These are phyloP conservation scores for Leccinellum rugosiceps DNA, from an alignment of 768 basidiomycete genomes.

Conservation along the genomic window DNA sequence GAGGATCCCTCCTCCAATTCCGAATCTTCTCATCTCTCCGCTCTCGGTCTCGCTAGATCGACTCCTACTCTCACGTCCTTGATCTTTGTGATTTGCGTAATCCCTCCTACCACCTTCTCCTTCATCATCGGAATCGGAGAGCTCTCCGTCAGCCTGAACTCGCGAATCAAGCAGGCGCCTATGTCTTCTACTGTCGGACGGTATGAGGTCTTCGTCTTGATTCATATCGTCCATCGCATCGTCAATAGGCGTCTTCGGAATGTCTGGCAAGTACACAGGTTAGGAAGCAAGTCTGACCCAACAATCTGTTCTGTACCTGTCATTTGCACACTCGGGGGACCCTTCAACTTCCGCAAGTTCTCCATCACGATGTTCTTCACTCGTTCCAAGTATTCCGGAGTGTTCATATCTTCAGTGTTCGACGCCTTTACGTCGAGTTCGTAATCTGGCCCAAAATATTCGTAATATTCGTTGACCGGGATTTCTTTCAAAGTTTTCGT, in stretches of 20 bases:
- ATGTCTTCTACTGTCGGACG: conserved; percentile 73
- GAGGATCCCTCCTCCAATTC: conserved; percentile 70
- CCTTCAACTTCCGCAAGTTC: conserved; percentile 79
- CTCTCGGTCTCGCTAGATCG: conserved; percentile 42
- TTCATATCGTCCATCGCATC: conserved; percentile 77
- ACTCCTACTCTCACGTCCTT: conserved; percentile 42
- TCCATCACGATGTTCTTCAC: conserved; percentile 91
- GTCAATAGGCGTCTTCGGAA: conserved; percentile 83
- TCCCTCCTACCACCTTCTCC: conserved; percentile 83
- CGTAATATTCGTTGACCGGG: conserved; percentile 98
- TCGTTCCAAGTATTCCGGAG: conserved; percentile 87
- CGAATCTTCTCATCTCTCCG: conserved; percentile 51
- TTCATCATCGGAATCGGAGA: conserved; percentile 98
- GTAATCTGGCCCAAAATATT: conserved; percentile 98
- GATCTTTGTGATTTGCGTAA: conserved; percentile 55
- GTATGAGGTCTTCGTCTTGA: conserved; percentile 79
- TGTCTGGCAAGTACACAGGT: conserved; percentile 47
- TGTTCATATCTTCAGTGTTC: conserved; percentile 95
- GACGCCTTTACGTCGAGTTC: conserved; percentile 91
- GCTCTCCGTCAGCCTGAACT: conserved; percentile 80
- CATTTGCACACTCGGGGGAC: conserved; percentile 93
- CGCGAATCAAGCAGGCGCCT: conserved; percentile 75
- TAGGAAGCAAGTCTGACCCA: not conserved
- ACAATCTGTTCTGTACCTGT: conserved; percentile 48
- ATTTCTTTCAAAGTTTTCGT: conserved; percentile 60